These are phyloP conservation scores for Teunomyces cretensis DNA, from an alignment of 805 yeast genomes.

Conservation along the genomic window DNA sequence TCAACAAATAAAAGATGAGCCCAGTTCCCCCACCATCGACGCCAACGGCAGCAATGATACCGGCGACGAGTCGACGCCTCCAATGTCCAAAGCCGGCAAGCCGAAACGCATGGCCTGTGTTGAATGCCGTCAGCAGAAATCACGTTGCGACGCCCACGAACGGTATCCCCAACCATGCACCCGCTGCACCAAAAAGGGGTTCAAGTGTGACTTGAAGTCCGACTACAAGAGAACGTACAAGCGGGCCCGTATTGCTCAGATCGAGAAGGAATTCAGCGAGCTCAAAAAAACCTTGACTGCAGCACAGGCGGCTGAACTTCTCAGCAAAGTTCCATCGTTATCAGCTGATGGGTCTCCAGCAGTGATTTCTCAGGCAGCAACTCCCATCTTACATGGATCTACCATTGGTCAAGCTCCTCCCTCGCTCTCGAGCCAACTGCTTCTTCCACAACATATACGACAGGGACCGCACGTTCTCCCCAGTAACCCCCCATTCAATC, in stretches of 20 bases:
- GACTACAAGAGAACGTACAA: slow-evolving; percentile 89
- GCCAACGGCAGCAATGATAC: background rate
- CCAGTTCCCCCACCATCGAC: slow-evolving; percentile 6
- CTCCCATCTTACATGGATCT: background rate
- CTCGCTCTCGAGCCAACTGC: background rate
- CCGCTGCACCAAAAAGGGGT: slow-evolving; percentile 69
- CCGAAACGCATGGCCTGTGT: slow-evolving; percentile 81
- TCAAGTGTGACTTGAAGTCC: slow-evolving; percentile 70
- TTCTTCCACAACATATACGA: background rate
- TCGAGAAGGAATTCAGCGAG: slow-evolving; percentile 77
- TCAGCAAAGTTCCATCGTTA: slow-evolving; percentile 24
- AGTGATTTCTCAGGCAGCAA: background rate
- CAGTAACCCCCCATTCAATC: background rate
- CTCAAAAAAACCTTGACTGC: slow-evolving; percentile 53
- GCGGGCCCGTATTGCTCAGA: slow-evolving; percentile 77
- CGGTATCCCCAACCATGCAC: slow-evolving; percentile 78
- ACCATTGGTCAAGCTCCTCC: background rate
- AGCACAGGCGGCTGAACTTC: slow-evolving; percentile 32
- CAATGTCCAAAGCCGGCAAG: slow-evolving; percentile 12
- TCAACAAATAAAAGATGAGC: slow-evolving; percentile 19
- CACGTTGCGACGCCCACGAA: slow-evolving; percentile 83
- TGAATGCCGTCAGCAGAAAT: slow-evolving; percentile 94
- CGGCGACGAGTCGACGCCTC: slow-evolving; percentile 7
- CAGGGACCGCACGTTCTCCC: background rate
- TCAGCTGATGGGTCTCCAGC: background rate